phyloP scores from a whole-genome alignment of 2,329 filamentous ascomycete species.

The Claviceps maximensis region DNA sequence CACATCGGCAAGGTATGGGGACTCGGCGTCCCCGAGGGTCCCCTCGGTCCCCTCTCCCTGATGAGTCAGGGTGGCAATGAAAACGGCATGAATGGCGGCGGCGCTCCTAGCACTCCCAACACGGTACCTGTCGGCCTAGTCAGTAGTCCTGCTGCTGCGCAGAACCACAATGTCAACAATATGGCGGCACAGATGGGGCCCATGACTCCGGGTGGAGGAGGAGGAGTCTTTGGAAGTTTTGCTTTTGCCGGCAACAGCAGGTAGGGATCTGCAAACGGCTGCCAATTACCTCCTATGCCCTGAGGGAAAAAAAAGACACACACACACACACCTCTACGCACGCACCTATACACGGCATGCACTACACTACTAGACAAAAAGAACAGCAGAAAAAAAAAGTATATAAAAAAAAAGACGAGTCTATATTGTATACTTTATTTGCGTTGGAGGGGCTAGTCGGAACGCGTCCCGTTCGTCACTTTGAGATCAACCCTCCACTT shows the following conservation, averaged over 20 bases:
- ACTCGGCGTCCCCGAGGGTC: conserved; percentile 56
- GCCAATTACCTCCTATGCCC: conserved; percentile 5
- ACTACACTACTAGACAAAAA: neutral
- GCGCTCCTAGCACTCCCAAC: conserved; percentile 52
- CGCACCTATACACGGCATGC: no score
- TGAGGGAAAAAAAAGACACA: neutral
- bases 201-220: conserved; percentile 65
- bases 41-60: conserved; percentile 20
- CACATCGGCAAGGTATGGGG: conserved; percentile 90
- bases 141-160: conserved; percentile 31
- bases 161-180: conserved; percentile 43
- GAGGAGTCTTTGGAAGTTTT: conserved; percentile 66
- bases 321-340: neutral
- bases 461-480: neutral
- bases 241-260: conserved; percentile 32
- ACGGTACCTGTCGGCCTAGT: conserved; percentile 42
- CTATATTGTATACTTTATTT: neutral
- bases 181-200: conserved; percentile 45
- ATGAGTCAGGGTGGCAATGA: conserved; percentile 23
- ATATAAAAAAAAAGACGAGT: neutral
- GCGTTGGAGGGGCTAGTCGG: neutral
- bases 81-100: conserved; percentile 20
- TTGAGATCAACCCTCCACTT: no score
- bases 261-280: conserved; percentile 13
- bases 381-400: neutral